Evolutionary conservation across 371 early-diverging fungal genomes (phyloP).

Genomic region (Phascolomyces articulosus): DNA sequence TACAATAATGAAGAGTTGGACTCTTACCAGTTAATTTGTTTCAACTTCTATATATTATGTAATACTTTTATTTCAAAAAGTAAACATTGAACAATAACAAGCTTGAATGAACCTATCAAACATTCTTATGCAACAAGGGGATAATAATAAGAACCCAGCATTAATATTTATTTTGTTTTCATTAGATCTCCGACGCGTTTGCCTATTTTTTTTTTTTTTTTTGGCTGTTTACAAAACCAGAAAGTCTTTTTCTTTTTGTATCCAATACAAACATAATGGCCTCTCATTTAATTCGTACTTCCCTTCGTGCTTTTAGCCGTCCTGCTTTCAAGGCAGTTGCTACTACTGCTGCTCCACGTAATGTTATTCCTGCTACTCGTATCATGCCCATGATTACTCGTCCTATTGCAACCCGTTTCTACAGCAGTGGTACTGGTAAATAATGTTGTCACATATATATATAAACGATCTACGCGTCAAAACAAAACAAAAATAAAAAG

Average conservation of each 20-base stretch:
- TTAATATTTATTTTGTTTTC: too few species aligned
- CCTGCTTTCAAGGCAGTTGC: slow-evolving; percentile 27
- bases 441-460: not conserved
- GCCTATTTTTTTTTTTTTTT: too few species aligned
- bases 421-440: slow-evolving; percentile 43
- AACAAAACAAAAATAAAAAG: too few species aligned
- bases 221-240: not conserved
- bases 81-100: too few species aligned
- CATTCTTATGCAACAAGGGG: too few species aligned
- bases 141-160: too few species aligned
- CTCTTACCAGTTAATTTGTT: too few species aligned
- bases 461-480: not conserved
- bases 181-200: too few species aligned
- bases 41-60: too few species aligned
- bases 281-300: slow-evolving; percentile 41
- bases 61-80: too few species aligned
- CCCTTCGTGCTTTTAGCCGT: slow-evolving; percentile 39
- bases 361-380: slow-evolving; percentile 18
- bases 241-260: not conserved
- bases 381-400: slow-evolving; percentile 32
- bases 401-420: slow-evolving; percentile 18
- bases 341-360: slow-evolving; percentile 18
- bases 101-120: too few species aligned
- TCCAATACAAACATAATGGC: slow-evolving; percentile 24
- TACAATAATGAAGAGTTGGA: too few species aligned